Conservation (phyloP, 148 eudicot genomes). For the Vaccinium vitisidaea region DNA sequence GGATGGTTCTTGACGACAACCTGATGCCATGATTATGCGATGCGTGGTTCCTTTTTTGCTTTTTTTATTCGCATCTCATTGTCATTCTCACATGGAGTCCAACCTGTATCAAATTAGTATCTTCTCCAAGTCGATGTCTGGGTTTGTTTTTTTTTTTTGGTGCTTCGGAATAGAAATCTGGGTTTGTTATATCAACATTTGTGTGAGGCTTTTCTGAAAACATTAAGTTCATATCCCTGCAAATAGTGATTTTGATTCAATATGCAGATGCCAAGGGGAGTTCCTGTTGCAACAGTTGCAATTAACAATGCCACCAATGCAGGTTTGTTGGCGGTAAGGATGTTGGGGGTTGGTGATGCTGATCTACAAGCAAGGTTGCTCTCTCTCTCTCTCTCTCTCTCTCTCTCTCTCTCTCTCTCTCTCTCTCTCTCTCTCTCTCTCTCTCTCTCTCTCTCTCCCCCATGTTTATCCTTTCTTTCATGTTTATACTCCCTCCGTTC, state of each 20-base stretch:
- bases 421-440: constrained; percentile 13
- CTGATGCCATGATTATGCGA: not conserved
- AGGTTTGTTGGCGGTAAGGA: constrained; percentile 76
- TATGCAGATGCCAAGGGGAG: constrained; percentile 94
- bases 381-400: constrained; percentile 13
- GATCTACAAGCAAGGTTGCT: constrained; percentile 63
- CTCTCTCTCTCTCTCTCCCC: too few species aligned
- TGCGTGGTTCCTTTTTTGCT: not conserved
- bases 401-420: too few species aligned
- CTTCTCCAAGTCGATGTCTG: not conserved
- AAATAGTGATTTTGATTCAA: not conserved
- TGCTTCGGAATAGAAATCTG: too few species aligned
- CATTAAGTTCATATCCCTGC: not conserved
- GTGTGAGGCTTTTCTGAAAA: not conserved
- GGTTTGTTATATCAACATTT: not conserved
- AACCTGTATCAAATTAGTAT: not conserved
- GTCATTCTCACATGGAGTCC: not conserved
- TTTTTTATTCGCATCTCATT: not conserved
- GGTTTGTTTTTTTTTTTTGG: too few species aligned
- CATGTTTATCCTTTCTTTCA: not conserved
- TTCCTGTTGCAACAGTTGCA: constrained; percentile 95
- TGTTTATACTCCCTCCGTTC: too few species aligned
- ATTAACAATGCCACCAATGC: constrained; percentile 97
- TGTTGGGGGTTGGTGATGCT: constrained; percentile 63
- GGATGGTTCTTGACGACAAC: not conserved